Conservation (phyloP, 805 yeast species). For the Saccharomycopsis capsularis region DNA sequence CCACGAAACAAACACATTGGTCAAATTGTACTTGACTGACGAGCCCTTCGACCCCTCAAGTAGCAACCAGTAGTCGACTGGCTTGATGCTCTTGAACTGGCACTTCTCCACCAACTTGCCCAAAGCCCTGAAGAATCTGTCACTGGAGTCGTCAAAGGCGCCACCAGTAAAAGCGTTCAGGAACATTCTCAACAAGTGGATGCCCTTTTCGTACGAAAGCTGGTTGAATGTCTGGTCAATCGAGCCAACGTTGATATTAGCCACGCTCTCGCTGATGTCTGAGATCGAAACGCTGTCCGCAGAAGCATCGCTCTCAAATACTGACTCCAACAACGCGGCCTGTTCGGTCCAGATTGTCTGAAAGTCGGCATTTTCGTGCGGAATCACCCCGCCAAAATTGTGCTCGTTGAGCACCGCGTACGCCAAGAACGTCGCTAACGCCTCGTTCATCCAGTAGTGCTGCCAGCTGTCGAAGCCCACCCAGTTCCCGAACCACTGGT, state of each 20-base stretch:
- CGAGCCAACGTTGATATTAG: constrained; percentile 30
- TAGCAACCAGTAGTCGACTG: constrained; percentile 45
- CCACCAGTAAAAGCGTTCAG: constrained; percentile 35
- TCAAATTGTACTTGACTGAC: constrained; percentile 36
- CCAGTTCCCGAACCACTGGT: constrained; percentile 73
- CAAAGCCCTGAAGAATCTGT: constrained; percentile 32
- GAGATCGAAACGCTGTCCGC: constrained; percentile 27
- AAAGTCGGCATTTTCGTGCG: constrained; percentile 26
- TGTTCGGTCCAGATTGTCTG: constrained; percentile 24
- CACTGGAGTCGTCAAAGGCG: constrained; percentile 26
- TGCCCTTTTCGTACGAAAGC: constrained; percentile 53
- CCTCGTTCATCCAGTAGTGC: constrained; percentile 67
- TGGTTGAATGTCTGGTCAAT: constrained; percentile 44
- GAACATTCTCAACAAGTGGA: constrained; percentile 47
- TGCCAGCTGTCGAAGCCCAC: constrained; percentile 64
- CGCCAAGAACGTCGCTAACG: constrained; percentile 72
- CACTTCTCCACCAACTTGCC: constrained; percentile 33
- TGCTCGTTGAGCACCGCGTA: constrained; percentile 34
- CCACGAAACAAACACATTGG: constrained; percentile 54
- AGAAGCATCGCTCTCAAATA: constrained; percentile 29
- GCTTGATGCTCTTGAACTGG: constrained; percentile 37
- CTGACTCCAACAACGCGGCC: constrained; percentile 31
- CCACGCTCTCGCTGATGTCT: constrained; percentile 34
- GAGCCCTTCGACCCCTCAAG: not conserved
- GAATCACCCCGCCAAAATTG: constrained; percentile 19